Evolutionary conservation across 192 early-diverging fungal genomes (phyloP).

Genomic region (Coemansia sp.): DNA sequence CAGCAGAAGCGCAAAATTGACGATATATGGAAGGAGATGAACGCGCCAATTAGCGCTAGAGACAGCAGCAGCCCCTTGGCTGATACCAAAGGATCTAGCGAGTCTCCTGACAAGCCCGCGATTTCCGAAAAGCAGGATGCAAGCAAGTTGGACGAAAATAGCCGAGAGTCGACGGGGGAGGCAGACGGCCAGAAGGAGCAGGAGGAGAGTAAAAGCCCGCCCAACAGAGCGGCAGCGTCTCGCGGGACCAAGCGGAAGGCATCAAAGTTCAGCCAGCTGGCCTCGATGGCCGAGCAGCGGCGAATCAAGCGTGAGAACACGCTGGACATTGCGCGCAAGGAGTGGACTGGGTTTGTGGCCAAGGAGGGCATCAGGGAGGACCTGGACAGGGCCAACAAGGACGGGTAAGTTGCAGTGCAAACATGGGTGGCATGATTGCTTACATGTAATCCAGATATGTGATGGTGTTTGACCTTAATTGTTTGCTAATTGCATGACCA

Average conservation of each 20-base stretch:
- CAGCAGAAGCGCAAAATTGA: conserved; percentile 43
- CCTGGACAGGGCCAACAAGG: conserved; percentile 50
- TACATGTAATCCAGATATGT: neutral
- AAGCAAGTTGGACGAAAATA: neutral
- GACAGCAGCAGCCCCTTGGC: no score
- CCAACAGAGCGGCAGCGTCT: neutral
- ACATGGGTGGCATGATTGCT: neutral
- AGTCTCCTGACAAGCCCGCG: no score
- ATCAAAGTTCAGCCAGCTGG: conserved; percentile 50
- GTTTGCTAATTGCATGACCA: neutral
- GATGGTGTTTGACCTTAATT: neutral
- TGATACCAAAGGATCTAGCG: no score
- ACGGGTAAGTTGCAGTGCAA: conserved; percentile 24
- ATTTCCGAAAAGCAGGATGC: neutral
- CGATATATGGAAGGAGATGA: conserved; percentile 43
- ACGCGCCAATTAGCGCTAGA: conserved; percentile 6
- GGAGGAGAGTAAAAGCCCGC: neutral
- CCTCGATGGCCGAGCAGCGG: conserved; percentile 38
- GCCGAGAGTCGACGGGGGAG: neutral
- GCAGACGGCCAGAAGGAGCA: neutral
- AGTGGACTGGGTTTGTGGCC: conserved; percentile 47
- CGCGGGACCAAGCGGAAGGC: conserved; percentile 13
- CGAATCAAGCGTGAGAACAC: conserved; percentile 41
- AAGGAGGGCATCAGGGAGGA: conserved; percentile 47
- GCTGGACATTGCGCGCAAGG: conserved; percentile 38